phyloP scores from a whole-genome alignment of 148 eudicot genomes.

The Rhododendron griersonianum region DNA sequence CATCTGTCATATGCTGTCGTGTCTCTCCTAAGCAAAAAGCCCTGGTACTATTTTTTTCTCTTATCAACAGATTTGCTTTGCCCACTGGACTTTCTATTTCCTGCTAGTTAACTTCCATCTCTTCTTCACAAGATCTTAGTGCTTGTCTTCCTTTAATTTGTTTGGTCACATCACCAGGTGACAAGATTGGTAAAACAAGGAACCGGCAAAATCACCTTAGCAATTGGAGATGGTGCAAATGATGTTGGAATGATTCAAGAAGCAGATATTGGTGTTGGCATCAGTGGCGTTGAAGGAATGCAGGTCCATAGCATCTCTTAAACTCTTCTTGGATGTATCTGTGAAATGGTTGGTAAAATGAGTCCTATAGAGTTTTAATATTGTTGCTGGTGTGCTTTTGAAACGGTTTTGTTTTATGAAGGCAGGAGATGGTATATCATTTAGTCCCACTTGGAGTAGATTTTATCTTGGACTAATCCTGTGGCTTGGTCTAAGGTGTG shows the following conservation, averaged over 20 bases:
- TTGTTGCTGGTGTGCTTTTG: neutral
- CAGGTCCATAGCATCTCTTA: constrained; percentile 1
- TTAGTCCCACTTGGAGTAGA: neutral
- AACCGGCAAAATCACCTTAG: too few species aligned
- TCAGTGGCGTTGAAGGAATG: too few species aligned
- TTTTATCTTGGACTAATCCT: neutral
- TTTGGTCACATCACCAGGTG: neutral
- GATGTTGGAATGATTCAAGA: constrained; percentile 36
- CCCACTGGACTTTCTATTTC: too few species aligned
- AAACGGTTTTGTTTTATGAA: neutral
- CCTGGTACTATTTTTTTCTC: too few species aligned
- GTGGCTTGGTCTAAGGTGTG: neutral
- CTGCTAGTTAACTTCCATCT: neutral
- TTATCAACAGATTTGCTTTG: too few species aligned
- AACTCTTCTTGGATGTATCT: neutral
- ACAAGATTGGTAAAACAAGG: too few species aligned
- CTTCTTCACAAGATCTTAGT: neutral
- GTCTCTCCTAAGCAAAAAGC: too few species aligned
- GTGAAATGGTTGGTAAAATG: neutral
- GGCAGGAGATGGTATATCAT: neutral
- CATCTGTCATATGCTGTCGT: constrained; percentile 97
- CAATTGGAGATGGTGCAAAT: constrained; percentile 63
- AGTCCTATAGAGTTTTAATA: neutral
- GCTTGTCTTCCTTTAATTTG: neutral
- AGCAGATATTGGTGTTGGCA: too few species aligned